Conservation (phyloP, 352 stramenopile genomes). For the Globisporangium solare region DNA sequence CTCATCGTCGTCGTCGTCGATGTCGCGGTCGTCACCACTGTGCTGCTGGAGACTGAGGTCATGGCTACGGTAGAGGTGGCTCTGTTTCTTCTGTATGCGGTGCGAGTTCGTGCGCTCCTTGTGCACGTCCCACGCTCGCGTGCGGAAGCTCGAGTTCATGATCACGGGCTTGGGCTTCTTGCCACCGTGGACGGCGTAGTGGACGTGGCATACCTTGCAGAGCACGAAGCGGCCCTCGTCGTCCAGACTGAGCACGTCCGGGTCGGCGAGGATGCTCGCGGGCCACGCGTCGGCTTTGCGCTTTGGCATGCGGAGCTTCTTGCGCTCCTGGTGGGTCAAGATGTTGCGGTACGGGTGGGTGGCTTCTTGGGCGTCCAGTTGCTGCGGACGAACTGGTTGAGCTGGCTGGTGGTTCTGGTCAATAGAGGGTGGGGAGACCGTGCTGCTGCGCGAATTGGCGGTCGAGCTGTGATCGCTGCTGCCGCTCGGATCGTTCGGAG, state of each 20-base stretch:
- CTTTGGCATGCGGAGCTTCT: slow-evolving; percentile 59
- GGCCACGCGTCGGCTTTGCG: slow-evolving; percentile 77
- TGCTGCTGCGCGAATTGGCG: slow-evolving; percentile 1
- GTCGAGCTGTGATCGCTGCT: slow-evolving; percentile 10
- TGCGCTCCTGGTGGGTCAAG: slow-evolving; percentile 34
- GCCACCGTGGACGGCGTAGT: slow-evolving; percentile 74
- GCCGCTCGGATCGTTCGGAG: slow-evolving; percentile 2
- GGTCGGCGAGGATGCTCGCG: slow-evolving; percentile 55
- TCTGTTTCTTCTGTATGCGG: slow-evolving; percentile 61
- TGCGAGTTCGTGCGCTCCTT: slow-evolving; percentile 81
- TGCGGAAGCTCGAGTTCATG: slow-evolving; percentile 82
- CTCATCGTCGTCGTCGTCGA: neutral
- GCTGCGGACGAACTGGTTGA: slow-evolving; percentile 1
- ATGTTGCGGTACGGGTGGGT: slow-evolving; percentile 20
- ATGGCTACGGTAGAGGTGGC: slow-evolving; percentile 13
- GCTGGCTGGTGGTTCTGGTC: neutral
- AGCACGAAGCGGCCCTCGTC: slow-evolving; percentile 75
- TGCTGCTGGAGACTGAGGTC: too few species aligned
- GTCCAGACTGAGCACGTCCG: slow-evolving; percentile 74
- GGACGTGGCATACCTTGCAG: slow-evolving; percentile 79
- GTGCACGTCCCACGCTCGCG: slow-evolving; percentile 74
- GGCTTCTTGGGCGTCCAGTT: neutral
- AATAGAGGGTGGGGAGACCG: neutral
- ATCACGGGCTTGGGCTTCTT: slow-evolving; percentile 81
- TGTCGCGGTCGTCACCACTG: neutral